Percentiles rank a stretch among this genome's conserved stretches.
These are phyloP conservation scores for Aspergillus sp. DNA, from an alignment of 2,329 filamentous ascomycete species.

Conservation along the genomic window DNA sequence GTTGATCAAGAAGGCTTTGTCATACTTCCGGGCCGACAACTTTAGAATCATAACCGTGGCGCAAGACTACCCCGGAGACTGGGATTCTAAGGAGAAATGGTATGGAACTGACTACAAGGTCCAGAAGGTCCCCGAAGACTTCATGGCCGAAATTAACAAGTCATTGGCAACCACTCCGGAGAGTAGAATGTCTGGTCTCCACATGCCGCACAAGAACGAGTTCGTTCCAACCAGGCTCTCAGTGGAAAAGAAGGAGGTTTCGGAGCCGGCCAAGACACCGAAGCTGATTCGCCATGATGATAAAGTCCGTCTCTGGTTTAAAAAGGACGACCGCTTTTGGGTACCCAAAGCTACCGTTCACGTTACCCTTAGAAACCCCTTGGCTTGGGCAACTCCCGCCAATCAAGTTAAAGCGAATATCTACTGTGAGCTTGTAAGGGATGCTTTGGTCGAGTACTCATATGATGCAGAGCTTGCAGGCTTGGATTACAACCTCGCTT, in stretches of 20 bases:
- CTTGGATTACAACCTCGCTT: slow-evolving; percentile 72
- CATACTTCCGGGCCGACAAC: slow-evolving; percentile 77
- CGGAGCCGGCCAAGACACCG: slow-evolving; percentile 67
- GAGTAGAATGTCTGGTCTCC: slow-evolving; percentile 64
- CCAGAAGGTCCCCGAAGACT: slow-evolving; percentile 71
- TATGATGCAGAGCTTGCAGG: slow-evolving; percentile 95
- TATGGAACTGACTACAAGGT: slow-evolving; percentile 92
- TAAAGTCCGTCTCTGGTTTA: slow-evolving; percentile 82
- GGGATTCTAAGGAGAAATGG: slow-evolving; percentile 91
- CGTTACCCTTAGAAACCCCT: slow-evolving; percentile 71
- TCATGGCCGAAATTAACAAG: slow-evolving; percentile 65
- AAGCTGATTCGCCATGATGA: slow-evolving; percentile 81
- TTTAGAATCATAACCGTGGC: slow-evolving; percentile 81
- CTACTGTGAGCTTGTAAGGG: slow-evolving; percentile 80
- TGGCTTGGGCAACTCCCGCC: slow-evolving; percentile 73
- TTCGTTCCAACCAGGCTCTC: slow-evolving; percentile 92
- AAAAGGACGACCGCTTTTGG: slow-evolving; percentile 98
- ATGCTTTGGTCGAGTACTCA: slow-evolving; percentile 86
- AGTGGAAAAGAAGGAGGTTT: slow-evolving; percentile 90
- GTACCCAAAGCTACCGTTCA: slow-evolving; percentile 89
- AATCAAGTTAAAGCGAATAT: slow-evolving; percentile 73
- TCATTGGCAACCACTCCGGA: slow-evolving; percentile 56
- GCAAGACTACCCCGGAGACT: slow-evolving; percentile 75
- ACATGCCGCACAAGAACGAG: slow-evolving; percentile 88
- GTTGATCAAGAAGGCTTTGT: slow-evolving; percentile 69